Evolutionary conservation across 176 grass and related monocot genomes (phyloP), one percentile per base, ranked within the genome.

Genomic region (Aechmea fasciata): DNA sequence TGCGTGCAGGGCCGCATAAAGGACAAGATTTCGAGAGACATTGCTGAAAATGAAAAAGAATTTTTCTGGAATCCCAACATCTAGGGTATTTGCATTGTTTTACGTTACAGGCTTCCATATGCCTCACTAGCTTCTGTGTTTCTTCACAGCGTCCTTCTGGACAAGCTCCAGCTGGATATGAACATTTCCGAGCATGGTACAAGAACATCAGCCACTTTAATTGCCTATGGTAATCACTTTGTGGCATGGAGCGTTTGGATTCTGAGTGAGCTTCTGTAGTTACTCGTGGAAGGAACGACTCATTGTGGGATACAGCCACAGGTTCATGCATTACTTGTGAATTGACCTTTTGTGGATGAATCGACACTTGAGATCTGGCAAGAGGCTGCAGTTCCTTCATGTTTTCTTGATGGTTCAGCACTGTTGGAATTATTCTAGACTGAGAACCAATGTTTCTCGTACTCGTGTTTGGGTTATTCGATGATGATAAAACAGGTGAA

Each of bases 121-220:
- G 95, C 79, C 84, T 90, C 70, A 82, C 57, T 69, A 94, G 78
- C 25, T 94, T 75, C 67, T 99, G 95, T 67, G 86, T 57, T 77
- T 84, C 84, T 75, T 76, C 26, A 80, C 95, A 99, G 41, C 25
- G 72, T 73, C 77, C 75, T 48, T 94, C 86, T 79, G 79, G 82
- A 81, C 95, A 99, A 52, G 84, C 77, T 83, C 95, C 95, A 74
- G 80, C 26, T 49, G 84, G 80, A 72, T 67, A 78, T 62, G 82
- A 69, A 85, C 95, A 99, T 57, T 79, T 19, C 57, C 81, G 91
- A 63, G 95, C 95, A 86, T 99, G 95, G 75, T 84, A 55, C 19
- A 99, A 74, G 63, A 91, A 80, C 33, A 94, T 64, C 57, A 99
- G 61, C 89, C 85, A 87, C 77, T 79, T 99, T 49, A 81, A 26